A percentile compares a stretch with the other conserved stretches of the same genome.
Conservation (phyloP, 345 rosid species). For the Boechera stricta region DNA sequence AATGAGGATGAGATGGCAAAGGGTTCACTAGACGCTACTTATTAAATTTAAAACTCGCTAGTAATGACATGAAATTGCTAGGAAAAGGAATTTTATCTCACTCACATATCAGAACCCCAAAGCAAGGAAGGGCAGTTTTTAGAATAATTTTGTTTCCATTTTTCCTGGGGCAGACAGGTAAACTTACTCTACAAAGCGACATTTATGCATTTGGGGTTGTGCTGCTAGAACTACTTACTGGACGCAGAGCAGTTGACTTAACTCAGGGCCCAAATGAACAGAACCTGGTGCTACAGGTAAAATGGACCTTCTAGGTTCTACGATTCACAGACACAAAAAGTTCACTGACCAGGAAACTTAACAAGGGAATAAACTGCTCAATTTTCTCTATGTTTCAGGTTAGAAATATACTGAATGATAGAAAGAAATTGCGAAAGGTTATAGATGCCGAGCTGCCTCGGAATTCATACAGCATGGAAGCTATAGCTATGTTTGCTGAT, state of each 20-base stretch:
- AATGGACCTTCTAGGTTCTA: constrained; percentile 20
- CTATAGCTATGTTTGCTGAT: constrained; percentile 87
- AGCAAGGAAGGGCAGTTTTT: constrained; percentile 2
- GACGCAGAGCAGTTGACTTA: constrained; percentile 92
- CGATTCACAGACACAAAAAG: constrained; percentile 2
- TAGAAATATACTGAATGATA: constrained; percentile 73
- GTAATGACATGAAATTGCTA: not conserved
- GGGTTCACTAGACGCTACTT: not conserved
- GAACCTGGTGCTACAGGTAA: constrained; percentile 93
- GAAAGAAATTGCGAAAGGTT: constrained; percentile 77
- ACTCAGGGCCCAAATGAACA: constrained; percentile 87
- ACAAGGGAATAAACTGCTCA: constrained; percentile 27
- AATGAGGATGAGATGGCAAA: constrained; percentile 12
- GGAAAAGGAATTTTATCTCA: not conserved
- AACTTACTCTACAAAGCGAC: constrained; percentile 93
- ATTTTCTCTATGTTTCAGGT: constrained; percentile 60
- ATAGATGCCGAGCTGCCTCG: constrained; percentile 83
- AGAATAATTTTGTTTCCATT: constrained; percentile 1
- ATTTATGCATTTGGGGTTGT: constrained; percentile 98
- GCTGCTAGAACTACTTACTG: constrained; percentile 91
- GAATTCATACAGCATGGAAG: constrained; percentile 76
- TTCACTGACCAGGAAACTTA: constrained; percentile 3
- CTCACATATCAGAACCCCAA: not conserved
- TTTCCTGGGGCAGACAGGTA: constrained; percentile 73
- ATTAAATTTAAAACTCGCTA: not conserved